These are phyloP conservation scores for Gracilaria domingensis DNA, from an alignment of 23 red algal genomes.

Conservation along the genomic window DNA sequence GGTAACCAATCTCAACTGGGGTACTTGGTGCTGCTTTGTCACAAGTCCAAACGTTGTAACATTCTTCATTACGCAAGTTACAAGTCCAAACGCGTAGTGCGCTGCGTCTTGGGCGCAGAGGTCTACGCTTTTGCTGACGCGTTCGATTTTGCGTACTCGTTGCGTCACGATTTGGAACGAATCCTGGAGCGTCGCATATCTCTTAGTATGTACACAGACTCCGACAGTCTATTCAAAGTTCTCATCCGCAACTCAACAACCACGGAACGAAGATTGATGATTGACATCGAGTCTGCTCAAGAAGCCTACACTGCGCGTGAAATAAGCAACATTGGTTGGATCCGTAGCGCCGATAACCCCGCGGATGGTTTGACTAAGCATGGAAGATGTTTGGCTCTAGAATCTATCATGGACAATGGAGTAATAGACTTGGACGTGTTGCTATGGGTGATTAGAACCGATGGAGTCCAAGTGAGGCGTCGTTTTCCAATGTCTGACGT, in stretches of 20 bases:
- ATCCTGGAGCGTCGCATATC: neutral
- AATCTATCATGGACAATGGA: no score
- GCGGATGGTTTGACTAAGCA: constrained; percentile 3
- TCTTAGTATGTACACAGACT: neutral
- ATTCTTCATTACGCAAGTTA: constrained; percentile 4
- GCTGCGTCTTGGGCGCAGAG: constrained; percentile 5
- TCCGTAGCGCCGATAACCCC: neutral
- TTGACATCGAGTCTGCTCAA: neutral
- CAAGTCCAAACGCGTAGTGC: neutral
- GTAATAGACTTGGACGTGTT: no score
- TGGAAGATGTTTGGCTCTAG: no score
- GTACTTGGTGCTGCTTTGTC: neutral
- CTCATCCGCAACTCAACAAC: neutral
- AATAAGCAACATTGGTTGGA: constrained; percentile 1
- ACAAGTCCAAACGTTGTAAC: neutral
- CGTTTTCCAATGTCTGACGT: no score
- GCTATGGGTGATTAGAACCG: no score
- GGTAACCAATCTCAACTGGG: constrained; percentile 16
- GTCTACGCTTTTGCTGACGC: neutral
- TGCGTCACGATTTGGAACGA: neutral
- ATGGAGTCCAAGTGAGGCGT: no score
- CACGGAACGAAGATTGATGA: neutral
- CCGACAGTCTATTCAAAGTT: neutral
- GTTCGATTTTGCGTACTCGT: neutral
- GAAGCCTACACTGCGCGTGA: neutral